Base-by-base conservation (phyloP, 108 stramenopile species). In the Skeletonema potamos region DNA sequence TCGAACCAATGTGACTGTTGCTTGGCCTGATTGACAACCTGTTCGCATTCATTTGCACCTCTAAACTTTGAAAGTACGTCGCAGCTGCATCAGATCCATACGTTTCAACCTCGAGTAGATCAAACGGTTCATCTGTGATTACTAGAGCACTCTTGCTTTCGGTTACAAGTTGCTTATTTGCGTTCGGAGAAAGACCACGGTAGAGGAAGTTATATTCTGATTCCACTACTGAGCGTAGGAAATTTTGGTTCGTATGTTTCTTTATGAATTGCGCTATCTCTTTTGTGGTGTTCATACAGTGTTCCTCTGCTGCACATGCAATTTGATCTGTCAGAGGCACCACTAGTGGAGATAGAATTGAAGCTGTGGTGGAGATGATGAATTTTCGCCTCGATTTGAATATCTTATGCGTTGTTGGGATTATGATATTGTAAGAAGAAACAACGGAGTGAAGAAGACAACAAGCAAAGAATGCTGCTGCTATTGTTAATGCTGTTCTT, bases 1-100 rank as follows among this genome's bases (percentile, higher is more conserved):
- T 82, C 63, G 77, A 73, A 44, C 56, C 82, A 17, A 82, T 28
- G 37, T 82, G 82, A 22, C 55, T 58, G 78, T 82, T 82, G 12
- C 68, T 64, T 27, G 82, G 82, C 59, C 75, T 77, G 43, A 82
- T 55, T 37, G 33, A 46, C 51, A 60, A 62, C 41, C 62, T 39
- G n/a, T 33, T 39, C 32, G 58, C 70, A 32, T 30, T 32, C 76
- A 82, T 73, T 74, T 72, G 32, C 15, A 63, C 34, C 37, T 82
- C 82, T 13, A 82, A 62, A 17, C 18, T n/a, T 64, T 67, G 77
- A 59, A 82, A 82, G 48, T 78, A 82, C 3, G 51, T 8, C n/a
- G 66, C 82, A n/a, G 77, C 77, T 27, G 73, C 72, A 2, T 39
- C 37, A 13, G 82, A 82, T 37, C 68, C 58, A 67, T 82, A 82